Evolutionary conservation across 768 basidiomycete species (phyloP), one percentile per base, ranked within the genome.

Genomic region (Leccinum sublutescens): DNA sequence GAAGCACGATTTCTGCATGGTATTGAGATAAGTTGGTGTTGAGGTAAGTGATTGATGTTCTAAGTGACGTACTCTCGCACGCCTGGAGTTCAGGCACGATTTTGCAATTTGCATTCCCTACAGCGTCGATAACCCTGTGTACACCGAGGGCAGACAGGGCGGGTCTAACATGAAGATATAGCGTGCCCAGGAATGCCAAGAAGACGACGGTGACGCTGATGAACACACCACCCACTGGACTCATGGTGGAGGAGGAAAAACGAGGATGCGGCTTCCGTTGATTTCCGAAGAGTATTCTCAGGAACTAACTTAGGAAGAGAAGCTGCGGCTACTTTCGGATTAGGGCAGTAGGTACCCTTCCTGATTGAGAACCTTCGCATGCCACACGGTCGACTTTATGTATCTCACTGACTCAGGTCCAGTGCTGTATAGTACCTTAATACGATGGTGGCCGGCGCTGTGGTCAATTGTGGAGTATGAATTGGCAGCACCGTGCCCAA

Each of bases 41-140:
- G 23, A 19, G 34, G 21, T 47, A 15, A 58, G 31, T 27, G n/a
- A 15, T 19, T 10, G 29, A 29, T 29, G 29, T 29, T 51, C 31
- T 34, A 27, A 17, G 43, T 25, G 54, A 50, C 80, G 25, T 64
- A 87, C 88, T 88, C 74, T 89, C 87, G 63, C 88, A 89, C 23
- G 86, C 88, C 59, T 83, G 73, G 19, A 88, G 71, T n/a, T 81
- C 78, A 6, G 80, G 77, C 17, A 87, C 73, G 1, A 67, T 71
- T 23, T 65, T 77, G 71, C 88, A 89, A 34, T 78, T 59, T 1
- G 67, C 63, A 64, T 83, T 84, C 17, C 82, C 82, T 4, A 83
- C 59, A 0, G 80, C 54, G 50, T 78, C 65, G 11, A 85, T 63
- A 36, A 68, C 66, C 29, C 85, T 79, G 31, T 79, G 79, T 21